These are phyloP conservation scores for Cryptococcus sp. DNA, from an alignment of 1,284 basidiomycete genomes.

Conservation along the genomic window DNA sequence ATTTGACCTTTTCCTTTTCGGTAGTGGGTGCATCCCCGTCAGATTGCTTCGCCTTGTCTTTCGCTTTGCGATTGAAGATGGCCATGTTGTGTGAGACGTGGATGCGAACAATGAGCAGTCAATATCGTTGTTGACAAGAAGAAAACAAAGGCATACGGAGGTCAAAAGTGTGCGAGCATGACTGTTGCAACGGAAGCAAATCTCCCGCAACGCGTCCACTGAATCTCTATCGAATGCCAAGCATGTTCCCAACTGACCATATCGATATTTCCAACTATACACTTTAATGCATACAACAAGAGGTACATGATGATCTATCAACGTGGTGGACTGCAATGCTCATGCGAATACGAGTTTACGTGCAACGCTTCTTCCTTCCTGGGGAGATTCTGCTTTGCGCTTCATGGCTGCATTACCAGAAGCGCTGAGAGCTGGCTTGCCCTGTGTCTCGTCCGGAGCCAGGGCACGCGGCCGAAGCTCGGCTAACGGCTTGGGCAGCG, in stretches of 20 bases:
- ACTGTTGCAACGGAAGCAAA: constrained; percentile 5
- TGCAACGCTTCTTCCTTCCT: constrained; percentile 14
- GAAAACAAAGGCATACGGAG: not conserved
- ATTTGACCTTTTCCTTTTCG: constrained; percentile 78
- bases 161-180: too few species aligned
- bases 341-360: constrained; percentile 23
- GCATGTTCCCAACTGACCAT: too few species aligned
- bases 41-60: constrained; percentile 31
- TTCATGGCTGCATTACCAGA: constrained; percentile 24
- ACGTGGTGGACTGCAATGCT: not conserved
- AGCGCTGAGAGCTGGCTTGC: constrained; percentile 34
- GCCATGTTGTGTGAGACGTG: constrained; percentile 31
- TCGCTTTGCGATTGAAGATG: constrained; percentile 48
- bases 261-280: too few species aligned
- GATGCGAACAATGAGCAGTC: not conserved
- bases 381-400: constrained; percentile 44
- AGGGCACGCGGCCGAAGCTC: constrained; percentile 49
- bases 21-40: constrained; percentile 33
- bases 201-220: not conserved
- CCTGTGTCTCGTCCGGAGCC: constrained; percentile 45
- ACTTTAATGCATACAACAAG: not conserved
- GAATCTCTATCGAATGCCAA: too few species aligned
- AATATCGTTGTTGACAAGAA: not conserved
- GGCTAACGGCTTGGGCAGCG: constrained; percentile 49
- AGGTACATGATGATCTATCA: not conserved